Evolutionary conservation across 2,329 filamentous ascomycete genomes (phyloP), one percentile per base, ranked within the genome.

Genomic region (Teratosphaeria epicoccoides): DNA sequence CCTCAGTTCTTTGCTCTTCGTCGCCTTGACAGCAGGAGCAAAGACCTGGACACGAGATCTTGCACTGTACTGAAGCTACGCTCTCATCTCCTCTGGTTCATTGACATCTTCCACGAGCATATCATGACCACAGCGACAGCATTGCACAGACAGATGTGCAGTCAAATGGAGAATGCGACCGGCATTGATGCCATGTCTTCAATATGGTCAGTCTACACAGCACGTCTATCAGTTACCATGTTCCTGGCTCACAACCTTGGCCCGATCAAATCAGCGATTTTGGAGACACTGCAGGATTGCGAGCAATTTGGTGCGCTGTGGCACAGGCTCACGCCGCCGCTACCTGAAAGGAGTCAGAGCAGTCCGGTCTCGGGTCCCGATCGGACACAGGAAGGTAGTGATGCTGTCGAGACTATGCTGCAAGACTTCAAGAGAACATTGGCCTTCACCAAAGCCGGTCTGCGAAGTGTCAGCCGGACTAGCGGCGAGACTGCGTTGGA

Each of bases 131-230:
- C 88, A 1, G 85, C 90, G 1, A 74, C 76, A 0, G 79, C 82
- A 0, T 75, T 81, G 22, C 79, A 76, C 1, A 62, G 68, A 2
- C 71, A 74, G 25, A 78, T 96, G 71, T 71, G 71, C 5, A 65
- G 68, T 2, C 72, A 76, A 0, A 75, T 96, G 49, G 68, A 70
- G 12, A 70, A 72, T 5, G 81, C 87, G 0, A 74, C 77, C 24
- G 88, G 91, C 58, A 81, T 96, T 9, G 88, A 96, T 63, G 78
- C 78, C 24, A 94, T 96, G 87, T 82, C 89, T 24, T 69, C 70
- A 1, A 76, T 83, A 0, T 89, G 95, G 64, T 70, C 78, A 4
- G 65, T 68, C 0, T 91, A 85, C 61, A 71, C 85, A 44, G 75
- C 74, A 44, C 76, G 76, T 1, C 70, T 93, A 10, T 73, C 83